Evolutionary conservation across 177 flowering plant species (phyloP).

Genomic region (Vitis hybrid): DNA sequence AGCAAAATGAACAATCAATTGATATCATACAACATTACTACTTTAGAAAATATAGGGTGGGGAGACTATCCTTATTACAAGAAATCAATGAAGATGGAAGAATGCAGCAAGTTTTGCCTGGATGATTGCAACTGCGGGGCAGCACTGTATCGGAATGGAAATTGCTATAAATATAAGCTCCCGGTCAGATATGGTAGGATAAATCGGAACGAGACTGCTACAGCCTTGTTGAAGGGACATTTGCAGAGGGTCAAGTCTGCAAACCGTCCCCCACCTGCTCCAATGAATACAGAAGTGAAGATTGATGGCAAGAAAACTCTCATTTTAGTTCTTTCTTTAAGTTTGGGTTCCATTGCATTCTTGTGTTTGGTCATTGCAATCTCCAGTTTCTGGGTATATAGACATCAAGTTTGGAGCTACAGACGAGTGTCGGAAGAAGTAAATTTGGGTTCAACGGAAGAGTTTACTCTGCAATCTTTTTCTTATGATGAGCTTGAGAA

Average conservation of each 20-base stretch:
- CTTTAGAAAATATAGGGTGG: neutral
- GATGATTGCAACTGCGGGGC: constrained; percentile 33
- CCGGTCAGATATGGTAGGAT: constrained; percentile 22
- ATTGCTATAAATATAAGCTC: constrained; percentile 22
- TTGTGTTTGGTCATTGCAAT: constrained; percentile 10
- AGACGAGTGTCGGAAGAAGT: neutral
- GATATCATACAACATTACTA: neutral
- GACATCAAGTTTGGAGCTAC: constrained; percentile 1
- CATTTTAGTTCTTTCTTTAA: constrained; percentile 6
- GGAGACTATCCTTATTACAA: constrained; percentile 13
- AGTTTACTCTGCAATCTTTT: constrained; percentile 12
- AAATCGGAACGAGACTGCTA: neutral
- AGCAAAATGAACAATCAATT: neutral
- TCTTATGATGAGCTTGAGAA: constrained; percentile 25
- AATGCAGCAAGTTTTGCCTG: constrained; percentile 25
- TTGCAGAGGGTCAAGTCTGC: neutral
- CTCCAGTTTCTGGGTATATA: constrained; percentile 9
- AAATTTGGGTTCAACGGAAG: constrained; percentile 4
- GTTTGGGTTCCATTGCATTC: neutral
- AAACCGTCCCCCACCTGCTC: neutral
- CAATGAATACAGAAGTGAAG: neutral
- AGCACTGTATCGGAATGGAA: constrained; percentile 1
- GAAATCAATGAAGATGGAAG: constrained; percentile 2
- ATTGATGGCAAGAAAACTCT: neutral
- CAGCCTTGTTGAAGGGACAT: constrained; percentile 17